Evolutionary conservation across 805 yeast species (phyloP), one percentile per base, ranked within the genome.

Genomic region (Blastobotrys peoriensis): DNA sequence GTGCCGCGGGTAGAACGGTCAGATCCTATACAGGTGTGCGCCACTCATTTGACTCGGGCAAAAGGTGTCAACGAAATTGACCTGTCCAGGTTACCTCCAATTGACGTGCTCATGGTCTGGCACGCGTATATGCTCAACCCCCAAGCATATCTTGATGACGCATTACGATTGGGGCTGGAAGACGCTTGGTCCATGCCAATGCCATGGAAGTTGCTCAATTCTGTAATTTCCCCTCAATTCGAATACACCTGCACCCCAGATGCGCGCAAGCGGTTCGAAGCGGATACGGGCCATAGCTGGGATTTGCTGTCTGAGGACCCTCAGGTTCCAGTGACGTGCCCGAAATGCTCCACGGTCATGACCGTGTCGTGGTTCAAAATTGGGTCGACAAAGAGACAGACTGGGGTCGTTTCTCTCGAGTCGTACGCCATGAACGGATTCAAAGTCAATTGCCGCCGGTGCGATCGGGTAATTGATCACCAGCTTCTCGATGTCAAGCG

Each of bases 101-200:
- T 52, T 9, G 58, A 54, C 38, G 53, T 54, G 25, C 45, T 54
- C 16, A 54, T 54, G 58, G 48, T 54, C 9, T 54, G 57, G 57
- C 58, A 54, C 38, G 41, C 57, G 3, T 54, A 47, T 28, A 43
- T 53, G 50, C 45, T 53, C 40, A 53, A 53, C 43, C 58, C 58
- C 13, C 36, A 43, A 15, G 44, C 44, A 10, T 54, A 44, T 33
- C 41, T 53, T 39, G 53, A 50, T 17, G 58, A 54, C 34, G 46
- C 51, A 22, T 17, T 49, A 6, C 48, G 53, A 8, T n/a, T 21
- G 4, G 42, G 47, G 10, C 10, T 13, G 8, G 30, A 13, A 8
- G 13, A 8, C 30, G 8, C 13, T 8, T 25, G 30, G 30, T 8
- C 30, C 8, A 25, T 13, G 30, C 30, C 30, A 8, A 25, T 25